A percentile compares a stretch with the other conserved stretches of the same genome.
Evolutionary conservation across 768 basidiomycete genomes (phyloP).

Genomic region (Rhodotorula toruloides): DNA sequence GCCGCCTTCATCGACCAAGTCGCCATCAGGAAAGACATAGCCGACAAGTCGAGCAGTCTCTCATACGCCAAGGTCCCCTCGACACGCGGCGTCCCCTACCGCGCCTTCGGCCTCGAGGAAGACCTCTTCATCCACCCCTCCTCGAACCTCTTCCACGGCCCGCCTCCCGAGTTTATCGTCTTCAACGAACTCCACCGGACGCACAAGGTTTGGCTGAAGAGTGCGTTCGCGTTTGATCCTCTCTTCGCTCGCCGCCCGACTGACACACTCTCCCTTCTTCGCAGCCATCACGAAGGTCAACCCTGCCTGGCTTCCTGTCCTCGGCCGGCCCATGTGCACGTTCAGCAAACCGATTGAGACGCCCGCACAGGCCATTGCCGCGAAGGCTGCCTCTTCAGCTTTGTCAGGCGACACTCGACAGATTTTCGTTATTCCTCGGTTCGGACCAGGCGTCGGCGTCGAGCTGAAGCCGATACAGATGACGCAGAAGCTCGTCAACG

Average conservation of each 20-base stretch:
- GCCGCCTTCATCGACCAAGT: slow-evolving; percentile 94
- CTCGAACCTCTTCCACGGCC: slow-evolving; percentile 62
- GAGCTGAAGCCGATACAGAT: slow-evolving; percentile 71
- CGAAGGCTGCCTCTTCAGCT: slow-evolving; percentile 7
- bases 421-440: slow-evolving; percentile 72
- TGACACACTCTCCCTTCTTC: not conserved
- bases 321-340: slow-evolving; percentile 76
- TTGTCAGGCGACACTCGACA: slow-evolving; percentile 51
- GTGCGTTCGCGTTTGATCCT: slow-evolving; percentile 50
- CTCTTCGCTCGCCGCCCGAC: slow-evolving; percentile 7
- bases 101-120: slow-evolving; percentile 68
- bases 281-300: slow-evolving; percentile 78
- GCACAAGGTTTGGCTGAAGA: slow-evolving; percentile 70
- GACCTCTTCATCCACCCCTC: slow-evolving; percentile 91
- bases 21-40: slow-evolving; percentile 79
- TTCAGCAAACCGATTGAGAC: slow-evolving; percentile 50
- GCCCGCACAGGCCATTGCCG: slow-evolving; percentile 3
- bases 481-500: slow-evolving; percentile 47
- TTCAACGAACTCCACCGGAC: slow-evolving; percentile 78
- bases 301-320: slow-evolving; percentile 73
- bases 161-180: slow-evolving; percentile 80
- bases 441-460: slow-evolving; percentile 72
- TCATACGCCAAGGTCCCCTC: slow-evolving; percentile 62
- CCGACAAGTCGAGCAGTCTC: slow-evolving; percentile 53
- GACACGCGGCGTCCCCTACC: slow-evolving; percentile 74